phyloP scores from a whole-genome alignment of 306 rosid genomes.

The Dalbergia cultrata region DNA sequence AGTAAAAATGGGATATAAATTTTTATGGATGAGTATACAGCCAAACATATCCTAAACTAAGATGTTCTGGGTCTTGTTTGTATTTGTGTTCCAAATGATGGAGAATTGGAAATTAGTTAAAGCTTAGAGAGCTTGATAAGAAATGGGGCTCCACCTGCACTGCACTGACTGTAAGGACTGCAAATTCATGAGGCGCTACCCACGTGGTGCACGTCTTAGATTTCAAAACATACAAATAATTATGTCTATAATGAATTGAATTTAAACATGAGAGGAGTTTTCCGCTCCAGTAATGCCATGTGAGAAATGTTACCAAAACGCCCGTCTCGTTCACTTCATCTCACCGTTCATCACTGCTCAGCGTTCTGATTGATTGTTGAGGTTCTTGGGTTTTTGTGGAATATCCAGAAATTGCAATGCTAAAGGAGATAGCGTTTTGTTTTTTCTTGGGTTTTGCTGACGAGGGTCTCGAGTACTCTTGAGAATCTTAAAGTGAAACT shows the following conservation, averaged over 20 bases:
- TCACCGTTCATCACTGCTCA: conserved; percentile 12
- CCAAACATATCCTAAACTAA: neutral
- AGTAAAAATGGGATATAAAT: too few species aligned
- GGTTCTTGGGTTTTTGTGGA: neutral
- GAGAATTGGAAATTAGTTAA: conserved; percentile 32
- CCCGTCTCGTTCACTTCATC: conserved; percentile 29
- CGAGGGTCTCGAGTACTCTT: too few species aligned
- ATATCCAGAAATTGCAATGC: neutral
- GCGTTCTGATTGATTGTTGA: conserved; percentile 3
- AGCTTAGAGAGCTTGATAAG: conserved; percentile 37
- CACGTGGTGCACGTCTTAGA: conserved; percentile 7
- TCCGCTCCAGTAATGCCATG: conserved; percentile 31
- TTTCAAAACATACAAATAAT: conserved; percentile 8
- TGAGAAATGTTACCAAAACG: conserved; percentile 30
- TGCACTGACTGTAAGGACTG: neutral
- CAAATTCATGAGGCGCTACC: conserved; percentile 37
- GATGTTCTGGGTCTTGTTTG: neutral
- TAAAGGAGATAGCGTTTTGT: neutral
- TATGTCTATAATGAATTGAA: conserved; percentile 23
- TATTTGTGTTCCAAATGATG: neutral
- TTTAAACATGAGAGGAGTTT: conserved; percentile 31
- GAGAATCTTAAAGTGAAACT: too few species aligned
- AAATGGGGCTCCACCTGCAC: conserved; percentile 37
- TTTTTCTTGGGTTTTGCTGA: neutral
- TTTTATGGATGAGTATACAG: too few species aligned